Percentiles rank a stretch among this genome's conserved stretches.
Evolutionary conservation across 169 alveolate species (phyloP).

Genomic region (Cryptosporidium xiaoi): DNA sequence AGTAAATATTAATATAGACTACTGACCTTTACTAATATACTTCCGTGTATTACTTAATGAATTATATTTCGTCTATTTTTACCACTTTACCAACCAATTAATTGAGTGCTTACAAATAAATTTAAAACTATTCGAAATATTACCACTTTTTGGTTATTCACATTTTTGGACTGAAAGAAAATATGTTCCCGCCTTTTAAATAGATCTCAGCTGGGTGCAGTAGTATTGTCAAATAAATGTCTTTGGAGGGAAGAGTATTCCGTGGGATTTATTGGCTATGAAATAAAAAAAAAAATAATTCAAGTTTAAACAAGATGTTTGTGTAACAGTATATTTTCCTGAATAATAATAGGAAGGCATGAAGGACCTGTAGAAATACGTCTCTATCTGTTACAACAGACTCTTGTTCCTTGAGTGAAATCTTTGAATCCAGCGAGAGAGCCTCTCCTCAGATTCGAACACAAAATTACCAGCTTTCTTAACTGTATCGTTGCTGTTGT

Average conservation of each 20-base stretch:
- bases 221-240: not conserved
- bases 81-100: too few relatives aligned
- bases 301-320: too few relatives aligned
- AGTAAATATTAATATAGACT: not conserved
- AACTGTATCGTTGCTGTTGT: not conserved
- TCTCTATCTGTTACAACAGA: not conserved
- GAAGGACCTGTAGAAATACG: not conserved
- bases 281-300: too few relatives aligned
- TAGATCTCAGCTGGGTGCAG: constrained; percentile 67
- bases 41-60: too few relatives aligned
- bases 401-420: constrained; percentile 53
- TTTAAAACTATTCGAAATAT: too few relatives aligned
- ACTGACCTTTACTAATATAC: not conserved
- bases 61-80: too few relatives aligned
- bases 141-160: too few relatives aligned
- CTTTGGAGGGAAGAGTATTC: too few relatives aligned
- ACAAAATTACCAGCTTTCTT: constrained; percentile 3
- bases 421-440: constrained; percentile 62
- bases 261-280: too few relatives aligned
- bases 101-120: too few relatives aligned
- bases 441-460: constrained; percentile 49
- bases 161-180: too few relatives aligned
- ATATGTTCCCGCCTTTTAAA: constrained; percentile 29
- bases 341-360: not conserved
- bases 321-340: too few relatives aligned